Conservation (phyloP, 371 early-diverging fungal genomes). For the Astathelohania contejeani region DNA sequence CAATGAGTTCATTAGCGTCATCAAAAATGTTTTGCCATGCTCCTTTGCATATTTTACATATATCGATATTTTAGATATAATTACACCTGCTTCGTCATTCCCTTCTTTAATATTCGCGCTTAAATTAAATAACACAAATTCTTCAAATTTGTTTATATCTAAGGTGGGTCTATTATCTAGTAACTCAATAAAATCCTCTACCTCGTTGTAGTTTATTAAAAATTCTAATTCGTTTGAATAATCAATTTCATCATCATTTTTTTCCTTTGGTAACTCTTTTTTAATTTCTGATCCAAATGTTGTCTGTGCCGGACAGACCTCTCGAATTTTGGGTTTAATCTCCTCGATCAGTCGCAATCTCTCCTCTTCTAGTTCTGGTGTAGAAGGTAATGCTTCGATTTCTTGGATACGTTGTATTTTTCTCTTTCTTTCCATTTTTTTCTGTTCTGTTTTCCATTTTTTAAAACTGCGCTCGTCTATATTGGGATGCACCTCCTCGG, state of each 20-base stretch:
- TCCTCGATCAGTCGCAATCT: constrained; percentile 4
- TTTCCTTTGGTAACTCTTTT: background rate
- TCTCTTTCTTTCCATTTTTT: constrained; percentile 10
- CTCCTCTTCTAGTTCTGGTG: constrained; percentile 1
- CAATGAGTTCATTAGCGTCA: constrained; percentile 13
- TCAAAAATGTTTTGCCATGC: constrained; percentile 16
- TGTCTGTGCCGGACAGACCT: background rate
- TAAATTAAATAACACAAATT: constrained; percentile 26
- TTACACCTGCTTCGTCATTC: constrained; percentile 23
- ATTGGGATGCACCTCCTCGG: constrained; percentile 41
- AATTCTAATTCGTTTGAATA: constrained; percentile 12
- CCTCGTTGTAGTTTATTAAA: constrained; percentile 7
- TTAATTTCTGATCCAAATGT: constrained; percentile 10
- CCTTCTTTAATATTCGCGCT: constrained; percentile 38
- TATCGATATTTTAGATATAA: constrained; percentile 24
- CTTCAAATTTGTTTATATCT: constrained; percentile 27
- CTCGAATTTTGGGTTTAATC: constrained; percentile 6
- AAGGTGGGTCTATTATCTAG: constrained; percentile 17
- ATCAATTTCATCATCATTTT: too few species aligned
- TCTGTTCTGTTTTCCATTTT: constrained; percentile 27
- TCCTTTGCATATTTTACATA: constrained; percentile 16
- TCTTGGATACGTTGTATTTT: constrained; percentile 16
- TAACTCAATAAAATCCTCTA: constrained; percentile 19
- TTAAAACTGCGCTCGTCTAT: constrained; percentile 37
- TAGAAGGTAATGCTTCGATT: background rate